phyloP scores from a whole-genome alignment of 129 eudicot species.

The Pulicaria dysenterica region DNA sequence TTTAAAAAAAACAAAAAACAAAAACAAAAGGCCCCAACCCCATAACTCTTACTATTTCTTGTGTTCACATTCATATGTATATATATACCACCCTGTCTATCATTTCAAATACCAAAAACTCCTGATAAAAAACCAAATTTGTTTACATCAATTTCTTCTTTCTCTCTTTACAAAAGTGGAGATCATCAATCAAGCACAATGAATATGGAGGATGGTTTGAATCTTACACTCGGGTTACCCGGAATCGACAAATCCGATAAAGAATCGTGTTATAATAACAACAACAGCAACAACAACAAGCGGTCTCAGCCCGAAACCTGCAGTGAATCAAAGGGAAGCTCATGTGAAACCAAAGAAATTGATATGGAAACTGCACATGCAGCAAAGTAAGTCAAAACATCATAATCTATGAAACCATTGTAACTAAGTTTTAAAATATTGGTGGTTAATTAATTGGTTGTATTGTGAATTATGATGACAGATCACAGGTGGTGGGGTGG shows the following conservation, averaged over 20 bases:
- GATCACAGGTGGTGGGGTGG: constrained; percentile 93
- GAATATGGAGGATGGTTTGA: constrained; percentile 55
- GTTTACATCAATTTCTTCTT: background rate
- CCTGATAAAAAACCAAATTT: constrained; percentile 16
- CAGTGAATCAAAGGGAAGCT: constrained; percentile 37
- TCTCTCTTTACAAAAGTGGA: constrained; percentile 20
- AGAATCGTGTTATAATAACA: constrained; percentile 44
- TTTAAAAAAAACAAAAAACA: no score
- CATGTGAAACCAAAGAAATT: constrained; percentile 38
- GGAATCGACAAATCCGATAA: constrained; percentile 55
- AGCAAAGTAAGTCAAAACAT: constrained; percentile 60
- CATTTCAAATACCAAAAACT: constrained; percentile 28
- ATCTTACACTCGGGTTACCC: constrained; percentile 73
- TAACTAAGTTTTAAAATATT: background rate
- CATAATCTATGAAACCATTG: background rate
- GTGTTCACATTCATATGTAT: constrained; percentile 35
- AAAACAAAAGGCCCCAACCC: constrained; percentile 2
- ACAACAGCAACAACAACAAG: constrained; percentile 68
- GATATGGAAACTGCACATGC: constrained; percentile 49
- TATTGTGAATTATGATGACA: constrained; percentile 23
- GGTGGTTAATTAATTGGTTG: background rate
- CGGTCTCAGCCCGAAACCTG: constrained; percentile 45
- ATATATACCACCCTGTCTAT: constrained; percentile 19
- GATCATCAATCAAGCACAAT: background rate
- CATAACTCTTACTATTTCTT: constrained; percentile 17